Evolutionary conservation across 2,329 filamentous ascomycete genomes (phyloP).

Genomic region (Penicillium oxalicum): DNA sequence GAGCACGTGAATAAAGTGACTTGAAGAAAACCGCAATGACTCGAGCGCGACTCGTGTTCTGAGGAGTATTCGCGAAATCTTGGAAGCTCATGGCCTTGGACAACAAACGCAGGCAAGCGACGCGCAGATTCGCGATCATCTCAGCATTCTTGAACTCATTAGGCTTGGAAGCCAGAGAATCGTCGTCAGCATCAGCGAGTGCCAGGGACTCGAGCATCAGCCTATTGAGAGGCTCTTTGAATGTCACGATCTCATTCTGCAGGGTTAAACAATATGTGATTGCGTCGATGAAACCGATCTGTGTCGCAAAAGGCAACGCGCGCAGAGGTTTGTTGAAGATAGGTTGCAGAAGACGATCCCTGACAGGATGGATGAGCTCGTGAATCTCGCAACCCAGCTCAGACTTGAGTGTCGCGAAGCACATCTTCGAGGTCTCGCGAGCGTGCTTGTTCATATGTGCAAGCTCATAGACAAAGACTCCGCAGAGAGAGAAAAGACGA

Average conservation of each 20-base stretch:
- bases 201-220: slow-evolving; percentile 90
- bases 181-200: slow-evolving; percentile 88
- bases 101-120: slow-evolving; percentile 87
- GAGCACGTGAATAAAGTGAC: slow-evolving; percentile 86
- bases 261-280: slow-evolving; percentile 91
- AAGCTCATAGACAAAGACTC: slow-evolving; percentile 79
- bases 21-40: slow-evolving; percentile 98
- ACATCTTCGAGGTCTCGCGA: slow-evolving; percentile 75
- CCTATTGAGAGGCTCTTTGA: slow-evolving; percentile 86
- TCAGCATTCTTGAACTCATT: slow-evolving; percentile 94
- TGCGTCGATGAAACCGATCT: slow-evolving; percentile 97
- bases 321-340: slow-evolving; percentile 94
- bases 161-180: slow-evolving; percentile 85
- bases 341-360: slow-evolving; percentile 78
- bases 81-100: slow-evolving; percentile 91
- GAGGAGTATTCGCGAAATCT: slow-evolving; percentile 74
- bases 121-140: slow-evolving; percentile 81
- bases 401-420: slow-evolving; percentile 73
- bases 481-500: slow-evolving; percentile 69
- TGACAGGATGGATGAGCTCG: slow-evolving; percentile 83
- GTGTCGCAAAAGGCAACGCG: slow-evolving; percentile 85
- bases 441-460: slow-evolving; percentile 96
- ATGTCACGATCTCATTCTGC: slow-evolving; percentile 80
- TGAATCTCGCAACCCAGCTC: slow-evolving; percentile 72
- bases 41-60: slow-evolving; percentile 55